Evolutionary conservation across 2,329 filamentous ascomycete genomes (phyloP).

Genomic region (Ceratocystis eucalypticola): DNA sequence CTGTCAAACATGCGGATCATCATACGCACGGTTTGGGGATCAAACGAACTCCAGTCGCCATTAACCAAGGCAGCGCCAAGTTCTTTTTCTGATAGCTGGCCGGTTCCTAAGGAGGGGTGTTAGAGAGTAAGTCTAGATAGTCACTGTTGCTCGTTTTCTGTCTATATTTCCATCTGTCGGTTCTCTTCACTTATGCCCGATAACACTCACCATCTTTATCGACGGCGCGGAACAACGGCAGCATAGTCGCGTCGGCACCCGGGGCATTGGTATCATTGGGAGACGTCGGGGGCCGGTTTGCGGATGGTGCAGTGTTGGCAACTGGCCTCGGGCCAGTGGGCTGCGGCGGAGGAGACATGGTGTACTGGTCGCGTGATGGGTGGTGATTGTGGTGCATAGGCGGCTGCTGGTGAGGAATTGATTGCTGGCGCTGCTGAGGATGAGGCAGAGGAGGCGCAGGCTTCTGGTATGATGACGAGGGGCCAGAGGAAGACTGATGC

Average conservation of each 20-base stretch:
- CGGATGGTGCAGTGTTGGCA: slow-evolving; percentile 38
- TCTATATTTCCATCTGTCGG: neutral
- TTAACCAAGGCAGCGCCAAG: slow-evolving; percentile 86
- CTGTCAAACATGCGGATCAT: slow-evolving; percentile 99
- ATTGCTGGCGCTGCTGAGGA: slow-evolving; percentile 25
- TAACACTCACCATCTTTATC: slow-evolving; percentile 61
- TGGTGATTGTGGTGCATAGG: slow-evolving; percentile 20
- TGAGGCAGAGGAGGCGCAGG: slow-evolving; percentile 29
- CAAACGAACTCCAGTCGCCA: slow-evolving; percentile 88
- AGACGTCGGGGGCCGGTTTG: slow-evolving; percentile 52
- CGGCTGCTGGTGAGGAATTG: slow-evolving; percentile 23
- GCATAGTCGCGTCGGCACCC: slow-evolving; percentile 56
- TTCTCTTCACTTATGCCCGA: too few species aligned
- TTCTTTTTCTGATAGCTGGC: slow-evolving; percentile 73
- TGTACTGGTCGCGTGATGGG: slow-evolving; percentile 25
- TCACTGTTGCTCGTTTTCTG: neutral
- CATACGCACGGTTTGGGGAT: slow-evolving; percentile 88
- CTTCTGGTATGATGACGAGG: slow-evolving; percentile 18
- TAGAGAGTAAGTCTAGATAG: neutral
- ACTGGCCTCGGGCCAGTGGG: slow-evolving; percentile 31
- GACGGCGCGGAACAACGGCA: slow-evolving; percentile 78
- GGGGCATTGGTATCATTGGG: slow-evolving; percentile 35
- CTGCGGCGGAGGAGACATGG: slow-evolving; percentile 39
- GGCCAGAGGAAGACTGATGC: slow-evolving; percentile 17
- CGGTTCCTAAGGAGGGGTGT: slow-evolving; percentile 40